Evolutionary conservation across 1,139 yeast species (phyloP), one percentile per base, ranked within the genome.

Genomic region (Yamadazyma sp.): DNA sequence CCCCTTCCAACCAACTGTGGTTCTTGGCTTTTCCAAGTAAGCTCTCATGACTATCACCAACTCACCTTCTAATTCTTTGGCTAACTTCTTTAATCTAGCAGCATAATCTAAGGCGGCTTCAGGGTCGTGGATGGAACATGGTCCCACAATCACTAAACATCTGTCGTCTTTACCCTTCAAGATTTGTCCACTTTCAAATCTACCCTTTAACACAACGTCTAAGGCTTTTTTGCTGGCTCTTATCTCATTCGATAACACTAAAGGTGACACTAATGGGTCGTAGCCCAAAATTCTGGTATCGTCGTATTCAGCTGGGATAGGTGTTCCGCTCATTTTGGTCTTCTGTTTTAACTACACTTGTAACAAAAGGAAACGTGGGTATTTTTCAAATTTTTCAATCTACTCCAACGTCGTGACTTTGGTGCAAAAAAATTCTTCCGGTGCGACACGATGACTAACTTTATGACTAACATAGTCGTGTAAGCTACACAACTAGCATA

Each of bases 1-100:
- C 49, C 97, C 98, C 67, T 92, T 92, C 98, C 98, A 92, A 45
- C 98, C 98, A 38, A 92, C 97, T 17, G 97, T 92, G 38, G 98
- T 92, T 70, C 98, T 82, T 48, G 98, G 98, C 67, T 92, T 92
- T 66, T 92, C 98, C 56, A 92, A 76, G 71, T 92, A 92, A 3
- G 97, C 97, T 70, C 98, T 82, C 98, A 92, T 92, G 45, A 92
- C 86, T 44, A 92, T 82, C 47, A 80, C 78, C 40, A 92, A 76
- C 53, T 90, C 97, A 35, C 78, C 80, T 51, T 83, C 74, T 50
- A 85, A 70, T 54, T 80, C 75, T 35, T 82, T 79, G 28, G 86
- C 67, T 30, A 86, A 65, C 38, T 70, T 68, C 39, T 77, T 66
- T 48, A 92, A 75, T 52, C 79, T 73, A 29, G 72, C 70, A 51